Base-by-base conservation (phyloP, 2,329 filamentous ascomycete genomes). In the Knufia fluminis region DNA sequence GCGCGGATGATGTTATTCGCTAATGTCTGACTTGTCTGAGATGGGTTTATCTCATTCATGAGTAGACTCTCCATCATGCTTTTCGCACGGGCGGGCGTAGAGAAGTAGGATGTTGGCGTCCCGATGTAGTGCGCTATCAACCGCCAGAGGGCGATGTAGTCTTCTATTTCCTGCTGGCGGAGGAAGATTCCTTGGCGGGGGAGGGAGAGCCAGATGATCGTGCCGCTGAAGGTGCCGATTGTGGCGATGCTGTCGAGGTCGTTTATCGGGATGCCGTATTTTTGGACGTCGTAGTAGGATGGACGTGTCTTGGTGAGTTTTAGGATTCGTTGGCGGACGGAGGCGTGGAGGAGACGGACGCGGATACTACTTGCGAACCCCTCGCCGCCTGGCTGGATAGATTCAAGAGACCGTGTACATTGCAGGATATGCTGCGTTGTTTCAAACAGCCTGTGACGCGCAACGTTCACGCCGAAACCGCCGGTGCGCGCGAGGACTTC, bases 131-230 rank as follows among this genome's bases (percentile, higher is more conserved):
- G 74, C 0, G 77, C 84, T 10, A 89, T 77, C 54, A 85, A 83
- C 2, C 85, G 76, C 85, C 85, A 91, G 0, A 90, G 68, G 0
- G 85, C 83, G 40, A 86, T 70, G 61, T 86, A 90, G 59, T 89
- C 84, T 1, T 62, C 61, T 2, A 78, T 79, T 61, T 90, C 84
- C 51, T 76, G 75, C 17, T 71, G 52, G 0, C 74, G 72, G 24
- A 85, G 67, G 56, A 70, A 80, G 46, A 91, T 80, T 2, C 85
- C 85, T 66, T 89, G 85, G 0, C 83, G 73, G 0, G 85, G 85
- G 2, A 89, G 71, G 22, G 77, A 76, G 23, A 86, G 62, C 73
- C 78, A 89, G 50, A 89, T 73, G 1, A 88, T 64, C 0, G 76
- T 76, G 0, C 79, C 72, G 0, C 79, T 85, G 64, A 90, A 90